These are phyloP conservation scores for Lagenaria siceraria DNA, from an alignment of 306 rosid species.

Conservation along the genomic window DNA sequence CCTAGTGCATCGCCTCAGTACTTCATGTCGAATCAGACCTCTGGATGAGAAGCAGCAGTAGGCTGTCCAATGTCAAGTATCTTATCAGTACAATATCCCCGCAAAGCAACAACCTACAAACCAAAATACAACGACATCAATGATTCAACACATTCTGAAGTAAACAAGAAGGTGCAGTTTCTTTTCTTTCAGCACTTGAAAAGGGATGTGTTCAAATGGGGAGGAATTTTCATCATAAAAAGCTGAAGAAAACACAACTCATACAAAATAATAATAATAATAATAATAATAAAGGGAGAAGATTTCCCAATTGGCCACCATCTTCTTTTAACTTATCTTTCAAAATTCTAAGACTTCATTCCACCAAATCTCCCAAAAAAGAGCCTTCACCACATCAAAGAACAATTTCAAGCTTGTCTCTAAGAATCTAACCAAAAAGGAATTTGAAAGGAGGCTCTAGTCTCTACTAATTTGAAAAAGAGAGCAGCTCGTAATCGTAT, in stretches of 20 bases:
- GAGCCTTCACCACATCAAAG: not conserved
- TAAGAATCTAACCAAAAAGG: not conserved
- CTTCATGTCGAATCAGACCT: conserved; percentile 26
- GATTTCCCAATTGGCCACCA: not conserved
- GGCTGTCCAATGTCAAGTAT: conserved; percentile 81
- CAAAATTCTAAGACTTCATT: not conserved
- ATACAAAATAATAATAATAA: not conserved
- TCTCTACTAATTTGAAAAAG: not conserved
- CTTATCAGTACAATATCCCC: conserved; percentile 32
- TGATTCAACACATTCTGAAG: not conserved
- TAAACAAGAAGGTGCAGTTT: not conserved
- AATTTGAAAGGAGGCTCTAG: not conserved
- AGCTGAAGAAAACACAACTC: not conserved
- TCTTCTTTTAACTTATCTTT: not conserved
- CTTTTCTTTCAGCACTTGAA: not conserved
- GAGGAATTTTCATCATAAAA: not conserved
- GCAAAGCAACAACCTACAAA: conserved; percentile 36
- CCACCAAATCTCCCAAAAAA: not conserved
- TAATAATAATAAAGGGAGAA: not conserved
- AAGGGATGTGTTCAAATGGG: not conserved
- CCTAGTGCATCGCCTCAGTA: not conserved
- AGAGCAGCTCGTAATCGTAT: not conserved
- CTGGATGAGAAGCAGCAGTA: conserved; percentile 65
- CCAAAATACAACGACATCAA: conserved; percentile 13
- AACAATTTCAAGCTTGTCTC: not conserved